Conservation (phyloP, 2,329 filamentous ascomycete genomes). For the Neoscytalidium dimidiatum region DNA sequence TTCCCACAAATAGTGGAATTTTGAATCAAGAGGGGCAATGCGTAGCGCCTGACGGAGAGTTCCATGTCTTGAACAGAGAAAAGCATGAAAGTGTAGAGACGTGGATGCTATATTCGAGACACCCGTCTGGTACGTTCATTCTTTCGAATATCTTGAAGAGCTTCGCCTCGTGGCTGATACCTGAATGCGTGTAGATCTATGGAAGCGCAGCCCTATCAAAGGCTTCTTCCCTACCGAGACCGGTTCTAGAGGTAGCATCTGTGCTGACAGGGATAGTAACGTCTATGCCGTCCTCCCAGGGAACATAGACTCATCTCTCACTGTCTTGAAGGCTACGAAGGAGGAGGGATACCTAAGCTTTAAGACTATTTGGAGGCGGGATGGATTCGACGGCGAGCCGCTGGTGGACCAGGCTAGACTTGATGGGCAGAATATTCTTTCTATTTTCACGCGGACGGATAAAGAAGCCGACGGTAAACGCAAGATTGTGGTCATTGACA, state of each 20-base stretch:
- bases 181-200: not conserved
- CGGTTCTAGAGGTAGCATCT: not conserved
- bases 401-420: constrained; percentile 5
- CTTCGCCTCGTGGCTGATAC: not conserved
- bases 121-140: not conserved
- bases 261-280: not conserved
- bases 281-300: not conserved
- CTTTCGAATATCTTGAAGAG: not conserved
- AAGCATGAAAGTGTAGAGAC: constrained; percentile 21
- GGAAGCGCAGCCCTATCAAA: not conserved
- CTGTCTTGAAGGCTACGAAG: not conserved
- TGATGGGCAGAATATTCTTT: not conserved
- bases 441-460: constrained; percentile 14
- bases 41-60: constrained; percentile 47
- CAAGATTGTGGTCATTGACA: constrained; percentile 7
- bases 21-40: constrained; percentile 55
- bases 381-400: constrained; percentile 6
- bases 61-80: constrained; percentile 54
- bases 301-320: not conserved
- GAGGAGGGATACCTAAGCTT: not conserved
- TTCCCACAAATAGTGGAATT: constrained; percentile 50
- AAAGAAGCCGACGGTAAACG: not conserved
- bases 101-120: constrained; percentile 5
- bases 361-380: constrained; percentile 1
- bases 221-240: not conserved